phyloP scores from a whole-genome alignment of 1,284 basidiomycete genomes.

The Ustilago cynodontis region DNA sequence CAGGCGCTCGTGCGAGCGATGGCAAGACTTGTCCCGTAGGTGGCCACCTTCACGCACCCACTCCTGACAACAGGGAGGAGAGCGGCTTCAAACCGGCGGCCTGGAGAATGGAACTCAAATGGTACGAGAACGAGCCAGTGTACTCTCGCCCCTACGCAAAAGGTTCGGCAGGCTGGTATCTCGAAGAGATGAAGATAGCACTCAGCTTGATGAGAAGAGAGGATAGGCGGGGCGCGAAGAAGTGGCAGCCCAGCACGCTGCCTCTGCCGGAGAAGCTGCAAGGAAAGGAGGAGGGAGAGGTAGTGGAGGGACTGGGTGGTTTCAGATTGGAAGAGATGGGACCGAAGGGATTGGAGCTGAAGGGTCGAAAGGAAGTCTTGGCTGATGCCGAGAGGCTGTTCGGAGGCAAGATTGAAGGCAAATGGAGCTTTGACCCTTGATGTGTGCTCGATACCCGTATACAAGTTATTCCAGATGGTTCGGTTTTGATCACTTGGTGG shows the following conservation, averaged over 20 bases:
- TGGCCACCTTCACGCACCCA: conserved; percentile 14
- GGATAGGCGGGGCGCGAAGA: conserved; percentile 29
- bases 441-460: neutral
- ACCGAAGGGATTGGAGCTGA: conserved; percentile 46
- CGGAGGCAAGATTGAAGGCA: conserved; percentile 33
- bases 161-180: conserved; percentile 19
- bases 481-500: neutral
- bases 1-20: conserved; percentile 30
- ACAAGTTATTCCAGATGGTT: neutral
- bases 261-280: conserved; percentile 7
- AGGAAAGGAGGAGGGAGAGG: conserved; percentile 3
- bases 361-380: conserved; percentile 46
- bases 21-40: conserved; percentile 53
- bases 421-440: conserved; percentile 32
- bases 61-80: neutral
- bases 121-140: conserved; percentile 51
- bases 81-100: conserved; percentile 21
- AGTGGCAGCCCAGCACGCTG: conserved; percentile 32
- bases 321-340: conserved; percentile 54
- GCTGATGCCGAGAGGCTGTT: conserved; percentile 36
- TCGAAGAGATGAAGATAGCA: conserved; percentile 27
- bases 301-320: conserved; percentile 29
- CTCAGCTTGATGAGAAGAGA: conserved; percentile 22
- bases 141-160: conserved; percentile 30
- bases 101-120: conserved; percentile 43